Base-by-base conservation (phyloP, 768 basidiomycete genomes). In the Russula ochroleuca region DNA sequence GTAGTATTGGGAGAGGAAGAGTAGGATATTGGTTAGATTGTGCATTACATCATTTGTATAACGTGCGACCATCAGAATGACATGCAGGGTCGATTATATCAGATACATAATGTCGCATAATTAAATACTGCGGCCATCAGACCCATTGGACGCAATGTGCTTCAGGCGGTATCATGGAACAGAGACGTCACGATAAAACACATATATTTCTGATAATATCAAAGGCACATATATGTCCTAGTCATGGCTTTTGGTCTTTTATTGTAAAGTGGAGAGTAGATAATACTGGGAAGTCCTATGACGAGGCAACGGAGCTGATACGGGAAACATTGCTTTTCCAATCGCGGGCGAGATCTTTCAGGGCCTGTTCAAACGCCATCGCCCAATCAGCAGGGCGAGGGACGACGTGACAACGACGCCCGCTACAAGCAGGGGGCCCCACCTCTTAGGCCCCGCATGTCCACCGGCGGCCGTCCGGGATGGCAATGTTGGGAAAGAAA, bases 351-450 rank as follows among this genome's bases (percentile, higher is more conserved):
- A 57, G 19, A 31, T 37, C 21, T 4, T 33, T 61, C 25, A 65
- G 8, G 54, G 6, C 23, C 40, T 61, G 23, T 25, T 47, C 48
- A 61, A 51, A 52, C 52, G 52, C 8, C 11, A 17, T 35, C 62
- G 50, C n/a, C 35, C 51, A 13, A 56, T 65, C 41, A 65, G 23
- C 3, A 63, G 10, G 5, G 13, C 59, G 15, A 59, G 14, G 33
- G 58, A 64, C 60, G 77, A 75, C 62, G 79, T 62, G 61, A 78
- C 78, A 61, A 78, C 65, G 59, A 75, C 76, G 60, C 83, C 70
- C 51, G 80, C 79, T 69, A 83, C 67, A 67, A 82, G 53, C 68
- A 63, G 63, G 14, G 62, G 57, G 11, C 67, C 65, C 70, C 70
- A 70, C 70, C 65, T 66, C 59, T 55, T 69, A 21, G 49, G 31